Evolutionary conservation across 495 filamentous ascomycete genomes (phyloP).

Genomic region (Hypoxylon rickii): DNA sequence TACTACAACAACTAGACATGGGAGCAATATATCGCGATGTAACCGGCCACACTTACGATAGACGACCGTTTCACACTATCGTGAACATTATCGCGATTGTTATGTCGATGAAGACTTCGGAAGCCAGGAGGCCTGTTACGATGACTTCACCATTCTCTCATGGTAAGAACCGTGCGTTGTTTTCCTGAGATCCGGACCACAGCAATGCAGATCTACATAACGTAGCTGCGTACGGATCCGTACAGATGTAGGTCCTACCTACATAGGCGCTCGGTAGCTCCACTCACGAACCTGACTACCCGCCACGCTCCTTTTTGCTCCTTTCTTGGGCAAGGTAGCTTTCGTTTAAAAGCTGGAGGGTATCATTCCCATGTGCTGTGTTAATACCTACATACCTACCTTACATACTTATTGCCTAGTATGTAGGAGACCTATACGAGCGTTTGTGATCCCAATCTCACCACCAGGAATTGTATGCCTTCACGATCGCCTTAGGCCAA

Average conservation of each 20-base stretch:
- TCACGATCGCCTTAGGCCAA: not conserved
- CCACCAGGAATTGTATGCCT: not conserved
- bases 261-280: slow-evolving; percentile 19
- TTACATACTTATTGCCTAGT: no score
- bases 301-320: slow-evolving; percentile 5
- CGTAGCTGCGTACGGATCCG: slow-evolving; percentile 5
- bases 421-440: no score
- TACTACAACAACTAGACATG: slow-evolving; percentile 11
- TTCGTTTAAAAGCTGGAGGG: not conserved
- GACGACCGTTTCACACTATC: slow-evolving; percentile 12
- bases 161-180: slow-evolving; percentile 18
- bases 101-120: not conserved
- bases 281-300: slow-evolving; percentile 20
- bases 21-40: slow-evolving; percentile 30
- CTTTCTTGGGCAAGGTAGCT: not conserved
- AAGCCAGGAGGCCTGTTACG: slow-evolving; percentile 6
- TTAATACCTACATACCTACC: not conserved
- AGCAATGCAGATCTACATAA: slow-evolving; percentile 26
- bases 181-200: slow-evolving; percentile 23
- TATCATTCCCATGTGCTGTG: no score
- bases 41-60: slow-evolving; percentile 10
- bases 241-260: not conserved
- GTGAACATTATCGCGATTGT: not conserved
- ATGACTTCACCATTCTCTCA: slow-evolving; percentile 19
- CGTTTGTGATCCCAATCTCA: no score